Evolutionary conservation across 2,329 filamentous ascomycete species (phyloP).

Genomic region (Arthrobotrys iridis): DNA sequence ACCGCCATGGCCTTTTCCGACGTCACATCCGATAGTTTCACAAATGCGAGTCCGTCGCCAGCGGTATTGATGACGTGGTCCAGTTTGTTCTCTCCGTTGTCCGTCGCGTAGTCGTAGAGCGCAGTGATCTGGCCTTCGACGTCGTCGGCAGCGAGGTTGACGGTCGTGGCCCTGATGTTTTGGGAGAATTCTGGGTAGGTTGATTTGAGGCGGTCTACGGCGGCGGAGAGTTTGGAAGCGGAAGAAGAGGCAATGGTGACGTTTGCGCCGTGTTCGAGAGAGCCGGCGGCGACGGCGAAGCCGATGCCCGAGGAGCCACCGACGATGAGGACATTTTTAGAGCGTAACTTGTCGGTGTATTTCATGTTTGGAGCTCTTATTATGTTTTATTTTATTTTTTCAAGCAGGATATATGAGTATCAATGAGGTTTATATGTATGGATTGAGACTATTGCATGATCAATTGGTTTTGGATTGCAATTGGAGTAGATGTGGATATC

Average conservation of each 20-base stretch:
- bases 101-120: slow-evolving; percentile 62
- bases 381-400: no score
- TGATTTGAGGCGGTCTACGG: slow-evolving; percentile 64
- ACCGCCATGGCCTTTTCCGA: slow-evolving; percentile 62
- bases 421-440: no score
- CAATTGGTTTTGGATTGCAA: background rate
- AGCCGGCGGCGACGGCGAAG: slow-evolving; percentile 69
- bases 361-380: slow-evolving; percentile 39
- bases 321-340: slow-evolving; percentile 68
- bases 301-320: slow-evolving; percentile 74
- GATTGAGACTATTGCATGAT: background rate
- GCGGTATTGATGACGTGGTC: slow-evolving; percentile 71
- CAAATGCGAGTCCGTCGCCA: slow-evolving; percentile 64
- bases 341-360: slow-evolving; percentile 61
- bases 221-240: slow-evolving; percentile 64
- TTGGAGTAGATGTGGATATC: background rate
- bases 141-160: slow-evolving; percentile 64
- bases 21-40: slow-evolving; percentile 62
- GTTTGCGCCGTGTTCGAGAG: slow-evolving; percentile 67
- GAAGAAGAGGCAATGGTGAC: slow-evolving; percentile 72
- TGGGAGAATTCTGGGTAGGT: slow-evolving; percentile 63
- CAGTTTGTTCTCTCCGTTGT: slow-evolving; percentile 60
- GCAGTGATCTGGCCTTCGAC: slow-evolving; percentile 65
- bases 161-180: slow-evolving; percentile 63
- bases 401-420: background rate